These are phyloP conservation scores for Lanmaoa rubissima DNA, from an alignment of 768 basidiomycete species.

Conservation along the genomic window DNA sequence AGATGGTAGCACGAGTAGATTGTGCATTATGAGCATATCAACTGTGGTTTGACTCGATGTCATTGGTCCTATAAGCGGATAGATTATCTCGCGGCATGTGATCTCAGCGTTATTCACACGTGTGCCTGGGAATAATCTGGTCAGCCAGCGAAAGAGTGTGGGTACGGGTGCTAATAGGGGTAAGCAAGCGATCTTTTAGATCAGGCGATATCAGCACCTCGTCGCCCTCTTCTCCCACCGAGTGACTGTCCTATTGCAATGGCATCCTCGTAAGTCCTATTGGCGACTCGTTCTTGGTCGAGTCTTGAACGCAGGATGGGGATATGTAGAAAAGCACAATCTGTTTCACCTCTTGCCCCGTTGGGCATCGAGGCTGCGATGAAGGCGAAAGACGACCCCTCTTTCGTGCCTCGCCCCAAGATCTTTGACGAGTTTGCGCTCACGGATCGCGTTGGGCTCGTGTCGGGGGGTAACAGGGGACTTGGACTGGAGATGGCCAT, in stretches of 20 bases:
- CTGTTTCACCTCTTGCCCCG: constrained; percentile 54
- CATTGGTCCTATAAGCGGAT: not conserved
- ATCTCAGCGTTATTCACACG: not conserved
- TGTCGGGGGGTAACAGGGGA: constrained; percentile 65
- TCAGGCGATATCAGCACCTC: constrained; percentile 3
- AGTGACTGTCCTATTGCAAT: not conserved
- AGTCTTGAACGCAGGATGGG: not conserved
- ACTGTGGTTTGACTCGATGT: not conserved
- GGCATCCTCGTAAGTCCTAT: constrained; percentile 11
- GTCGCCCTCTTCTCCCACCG: not conserved
- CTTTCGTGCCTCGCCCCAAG: constrained; percentile 40
- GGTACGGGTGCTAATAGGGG: not conserved
- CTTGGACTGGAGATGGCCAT: constrained; percentile 85
- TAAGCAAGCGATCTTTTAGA: not conserved
- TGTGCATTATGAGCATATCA: too few species aligned
- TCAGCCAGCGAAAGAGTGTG: not conserved
- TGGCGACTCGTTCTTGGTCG: not conserved
- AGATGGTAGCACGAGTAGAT: not conserved
- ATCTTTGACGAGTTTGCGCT: constrained; percentile 61
- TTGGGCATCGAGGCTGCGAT: constrained; percentile 63
- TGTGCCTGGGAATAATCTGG: constrained; percentile 1
- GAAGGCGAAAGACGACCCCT: constrained; percentile 37
- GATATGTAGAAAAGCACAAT: constrained; percentile 31
- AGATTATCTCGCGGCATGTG: not conserved
- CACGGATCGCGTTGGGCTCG: constrained; percentile 54